Evolutionary conservation across 148 eudicot species (phyloP).

Genomic region (Heliamphora exappendiculata): DNA sequence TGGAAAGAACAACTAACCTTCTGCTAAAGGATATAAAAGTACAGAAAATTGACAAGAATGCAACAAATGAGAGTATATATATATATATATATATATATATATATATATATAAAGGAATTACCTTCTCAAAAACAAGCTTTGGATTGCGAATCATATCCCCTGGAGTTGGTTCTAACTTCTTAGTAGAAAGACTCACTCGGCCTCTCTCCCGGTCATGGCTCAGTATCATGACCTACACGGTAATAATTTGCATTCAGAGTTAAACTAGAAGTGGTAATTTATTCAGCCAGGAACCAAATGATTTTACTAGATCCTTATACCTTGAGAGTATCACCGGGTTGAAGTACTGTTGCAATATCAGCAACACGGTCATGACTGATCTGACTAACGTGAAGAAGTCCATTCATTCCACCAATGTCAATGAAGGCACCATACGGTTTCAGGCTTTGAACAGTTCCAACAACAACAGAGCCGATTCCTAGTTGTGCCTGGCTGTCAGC

Average conservation of each 20-base stretch:
- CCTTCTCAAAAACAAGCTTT: constrained; percentile 96
- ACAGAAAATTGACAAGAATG: not conserved
- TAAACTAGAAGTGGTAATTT: not conserved
- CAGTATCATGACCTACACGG: constrained; percentile 80
- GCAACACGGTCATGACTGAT: constrained; percentile 94
- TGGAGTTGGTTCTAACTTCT: constrained; percentile 97
- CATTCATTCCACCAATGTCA: constrained; percentile 96
- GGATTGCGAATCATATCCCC: constrained; percentile 99
- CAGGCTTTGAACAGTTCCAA: constrained; percentile 86
- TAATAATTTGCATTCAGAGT: constrained; percentile 4
- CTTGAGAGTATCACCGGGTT: constrained; percentile 93
- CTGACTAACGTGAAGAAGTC: constrained; percentile 97
- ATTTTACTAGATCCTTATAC: constrained; percentile 24
- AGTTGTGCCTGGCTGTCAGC: constrained; percentile 96
- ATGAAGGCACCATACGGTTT: constrained; percentile 99
- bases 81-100: too few relatives aligned
- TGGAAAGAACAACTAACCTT: not conserved
- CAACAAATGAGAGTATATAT: not conserved
- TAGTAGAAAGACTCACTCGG: constrained; percentile 91
- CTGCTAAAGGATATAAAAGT: not conserved
- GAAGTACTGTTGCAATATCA: constrained; percentile 87
- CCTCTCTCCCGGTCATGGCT: constrained; percentile 99
- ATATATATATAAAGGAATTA: constrained; percentile 26
- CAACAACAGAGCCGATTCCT: constrained; percentile 89
- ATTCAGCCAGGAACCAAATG: not conserved